A percentile compares a stretch with the other conserved stretches of the same genome.
These are phyloP conservation scores for Dendrobium catenatum DNA, from an alignment of 106 monocot species.

Conservation along the genomic window DNA sequence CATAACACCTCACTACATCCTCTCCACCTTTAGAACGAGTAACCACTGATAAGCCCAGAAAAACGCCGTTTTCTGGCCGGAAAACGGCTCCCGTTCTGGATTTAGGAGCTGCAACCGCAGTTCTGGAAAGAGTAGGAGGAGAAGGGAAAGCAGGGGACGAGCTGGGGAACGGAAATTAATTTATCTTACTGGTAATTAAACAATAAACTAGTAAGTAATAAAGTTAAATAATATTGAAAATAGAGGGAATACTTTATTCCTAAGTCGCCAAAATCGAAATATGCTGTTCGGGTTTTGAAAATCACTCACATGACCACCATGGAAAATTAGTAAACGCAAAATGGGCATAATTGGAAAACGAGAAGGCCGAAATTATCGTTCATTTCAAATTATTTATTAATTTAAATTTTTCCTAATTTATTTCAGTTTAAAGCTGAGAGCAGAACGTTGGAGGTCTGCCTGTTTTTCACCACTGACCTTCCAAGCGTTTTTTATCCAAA, in stretches of 20 bases:
- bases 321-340: too few relatives aligned
- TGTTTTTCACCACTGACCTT: too few relatives aligned
- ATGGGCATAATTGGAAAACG: too few relatives aligned
- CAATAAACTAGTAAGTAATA: conserved; percentile 2
- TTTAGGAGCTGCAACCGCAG: not conserved
- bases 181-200: not conserved
- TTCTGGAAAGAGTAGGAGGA: too few relatives aligned
- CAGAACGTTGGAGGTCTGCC: too few relatives aligned
- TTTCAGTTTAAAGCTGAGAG: too few relatives aligned
- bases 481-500: too few relatives aligned
- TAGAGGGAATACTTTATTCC: conserved; percentile 14
- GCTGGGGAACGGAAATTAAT: not conserved
- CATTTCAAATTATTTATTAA: too few relatives aligned
- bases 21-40: not conserved
- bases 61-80: not conserved
- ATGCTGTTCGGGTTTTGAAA: conserved; percentile 2
- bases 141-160: not conserved
- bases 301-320: too few relatives aligned
- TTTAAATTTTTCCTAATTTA: too few relatives aligned
- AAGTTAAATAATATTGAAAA: conserved; percentile 6
- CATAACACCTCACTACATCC: not conserved
- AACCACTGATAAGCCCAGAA: not conserved
- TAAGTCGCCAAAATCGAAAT: conserved; percentile 19
- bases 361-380: too few relatives aligned
- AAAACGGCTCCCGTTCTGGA: not conserved